phyloP scores from a whole-genome alignment of 345 rosid species.

The Populus euphratica region DNA sequence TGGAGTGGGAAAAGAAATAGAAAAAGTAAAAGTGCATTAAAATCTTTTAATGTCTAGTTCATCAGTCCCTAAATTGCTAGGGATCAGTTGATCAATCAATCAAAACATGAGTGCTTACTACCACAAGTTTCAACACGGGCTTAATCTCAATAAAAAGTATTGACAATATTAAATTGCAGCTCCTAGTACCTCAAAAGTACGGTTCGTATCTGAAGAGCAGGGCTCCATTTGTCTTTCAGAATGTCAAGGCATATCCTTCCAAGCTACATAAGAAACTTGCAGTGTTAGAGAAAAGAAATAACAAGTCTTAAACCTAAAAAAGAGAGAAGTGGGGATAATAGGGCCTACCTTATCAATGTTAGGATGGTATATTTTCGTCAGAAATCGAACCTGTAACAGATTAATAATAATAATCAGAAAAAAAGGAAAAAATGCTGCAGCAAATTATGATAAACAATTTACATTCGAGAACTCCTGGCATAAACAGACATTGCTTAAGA shows the following conservation, averaged over 20 bases:
- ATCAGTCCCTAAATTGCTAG: neutral
- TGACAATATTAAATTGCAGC: neutral
- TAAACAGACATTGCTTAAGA: neutral
- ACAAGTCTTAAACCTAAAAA: neutral
- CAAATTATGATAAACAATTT: neutral
- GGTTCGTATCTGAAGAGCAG: constrained; percentile 96
- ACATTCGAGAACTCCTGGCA: neutral
- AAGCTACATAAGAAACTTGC: constrained; percentile 45
- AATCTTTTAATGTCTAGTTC: neutral
- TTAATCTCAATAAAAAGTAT: neutral
- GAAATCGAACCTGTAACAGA: constrained; percentile 81
- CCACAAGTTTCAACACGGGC: neutral
- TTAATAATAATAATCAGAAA: constrained; percentile 1
- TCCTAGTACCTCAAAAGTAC: constrained; percentile 84
- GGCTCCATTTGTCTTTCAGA: constrained; percentile 99
- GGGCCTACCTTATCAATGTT: constrained; percentile 85
- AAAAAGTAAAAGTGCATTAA: neutral
- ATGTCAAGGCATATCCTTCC: constrained; percentile 99
- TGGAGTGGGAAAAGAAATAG: neutral
- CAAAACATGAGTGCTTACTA: neutral
- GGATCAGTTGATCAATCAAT: neutral
- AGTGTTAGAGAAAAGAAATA: constrained; percentile 3
- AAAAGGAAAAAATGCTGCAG: neutral
- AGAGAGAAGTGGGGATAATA: neutral
- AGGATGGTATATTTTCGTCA: constrained; percentile 97